Evolutionary conservation across 345 rosid species (phyloP).

Genomic region (Reutealis trisperma): DNA sequence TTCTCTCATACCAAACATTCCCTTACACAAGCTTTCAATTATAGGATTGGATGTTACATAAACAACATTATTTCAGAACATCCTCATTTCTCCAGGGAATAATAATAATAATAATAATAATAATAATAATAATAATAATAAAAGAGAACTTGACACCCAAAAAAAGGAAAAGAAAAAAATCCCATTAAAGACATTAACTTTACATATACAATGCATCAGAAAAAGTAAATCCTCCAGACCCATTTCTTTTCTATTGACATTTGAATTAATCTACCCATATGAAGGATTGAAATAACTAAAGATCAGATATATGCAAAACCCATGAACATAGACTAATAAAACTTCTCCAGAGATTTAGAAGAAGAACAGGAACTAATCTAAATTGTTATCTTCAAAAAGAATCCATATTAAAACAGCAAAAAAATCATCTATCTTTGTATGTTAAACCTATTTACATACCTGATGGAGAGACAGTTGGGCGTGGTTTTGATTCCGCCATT

Average conservation of each 20-base stretch:
- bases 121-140: no score
- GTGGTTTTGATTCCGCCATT: slow-evolving; percentile 22
- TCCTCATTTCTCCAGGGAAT: background rate
- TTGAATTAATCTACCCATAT: background rate
- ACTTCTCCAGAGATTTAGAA: background rate
- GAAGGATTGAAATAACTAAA: background rate
- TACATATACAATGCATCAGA: background rate
- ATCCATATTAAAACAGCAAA: background rate
- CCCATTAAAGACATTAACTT: no score
- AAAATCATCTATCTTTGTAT: background rate
- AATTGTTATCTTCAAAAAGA: background rate
- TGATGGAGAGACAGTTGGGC: slow-evolving; percentile 12
- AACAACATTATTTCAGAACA: background rate
- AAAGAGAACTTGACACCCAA: background rate
- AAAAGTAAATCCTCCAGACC: background rate
- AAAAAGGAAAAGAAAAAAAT: no score
- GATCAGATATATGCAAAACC: background rate
- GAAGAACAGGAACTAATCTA: no score
- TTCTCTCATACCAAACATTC: no score
- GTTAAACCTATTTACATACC: slow-evolving; percentile 2
- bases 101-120: no score
- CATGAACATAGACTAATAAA: background rate
- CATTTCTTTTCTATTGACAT: background rate
- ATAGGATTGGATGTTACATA: background rate
- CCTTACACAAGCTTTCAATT: background rate